Evolutionary conservation across 768 basidiomycete genomes (phyloP), one percentile per base, ranked within the genome.

Genomic region (Termitomyces sp.): DNA sequence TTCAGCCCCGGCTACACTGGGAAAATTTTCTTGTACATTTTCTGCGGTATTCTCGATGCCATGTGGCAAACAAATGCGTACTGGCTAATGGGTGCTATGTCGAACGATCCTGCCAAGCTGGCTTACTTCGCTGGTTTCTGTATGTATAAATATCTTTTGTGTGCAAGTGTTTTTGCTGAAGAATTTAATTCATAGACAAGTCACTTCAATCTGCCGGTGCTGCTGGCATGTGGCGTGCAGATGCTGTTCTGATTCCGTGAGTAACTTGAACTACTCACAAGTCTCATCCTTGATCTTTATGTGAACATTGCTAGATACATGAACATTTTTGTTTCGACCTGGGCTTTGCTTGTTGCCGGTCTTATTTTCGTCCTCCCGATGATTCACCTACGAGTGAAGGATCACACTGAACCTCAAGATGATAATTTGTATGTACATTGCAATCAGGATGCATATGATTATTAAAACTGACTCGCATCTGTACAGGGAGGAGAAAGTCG

Each of bases 21-120:
- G 43, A 79, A 81, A 57, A 74, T 86, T 1, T 81, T 81, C 73
- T 72, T 93, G 9, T 92, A 86, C 73, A 83, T 91, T 67, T 84
- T 87, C 74, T 89, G 85, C 64, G 89, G 90, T 49, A 64, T 93
- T 9, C 79, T 92, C 59, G 92, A 94, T 66, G 79, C 91, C 2
- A 87, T 91, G 84, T 94, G 91, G 89, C 92, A 94, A 70, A 91
- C 89, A 3, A 85, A 85, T 1, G 84, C 86, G 11, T 91, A 92
- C 71, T 91, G 89, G 89, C 75, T 90, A 63, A 87, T 92, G 84
- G 92, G 92, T 50, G 88, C 89, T 15, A 91, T 95, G 87, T 91
- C 89, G 25, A 93, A 94, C 66, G 86, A 92, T 71, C 85, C 89
- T 4, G 83, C 80, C 7, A 92, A 91, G 71, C 82, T 94, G 31